These are phyloP conservation scores for Dactylonectria estremocensis DNA, from an alignment of 2,329 filamentous ascomycete genomes.

Conservation along the genomic window DNA sequence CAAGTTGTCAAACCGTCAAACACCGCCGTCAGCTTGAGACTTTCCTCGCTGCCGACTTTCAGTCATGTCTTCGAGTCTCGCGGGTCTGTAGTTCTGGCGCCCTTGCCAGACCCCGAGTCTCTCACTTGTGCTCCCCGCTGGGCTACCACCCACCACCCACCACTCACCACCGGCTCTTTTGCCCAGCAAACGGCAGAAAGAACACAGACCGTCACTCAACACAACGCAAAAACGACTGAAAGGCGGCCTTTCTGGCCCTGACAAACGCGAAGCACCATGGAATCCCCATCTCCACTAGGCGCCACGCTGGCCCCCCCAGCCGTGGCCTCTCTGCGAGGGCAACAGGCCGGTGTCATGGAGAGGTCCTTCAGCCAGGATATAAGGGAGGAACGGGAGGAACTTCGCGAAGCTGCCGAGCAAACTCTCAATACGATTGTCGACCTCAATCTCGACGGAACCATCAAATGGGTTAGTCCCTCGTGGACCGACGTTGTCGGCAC, in stretches of 20 bases:
- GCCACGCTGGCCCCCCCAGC: conserved; percentile 66
- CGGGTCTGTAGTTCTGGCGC: conserved; percentile 64
- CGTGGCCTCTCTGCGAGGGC: conserved; percentile 66
- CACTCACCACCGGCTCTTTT: conserved; percentile 27
- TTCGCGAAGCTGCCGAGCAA: conserved; percentile 96
- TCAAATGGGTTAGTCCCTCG: conserved; percentile 97
- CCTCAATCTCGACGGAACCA: conserved; percentile 88
- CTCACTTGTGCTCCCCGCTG: conserved; percentile 43
- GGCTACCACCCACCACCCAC: conserved; percentile 16
- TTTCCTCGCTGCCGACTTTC: conserved; percentile 48
- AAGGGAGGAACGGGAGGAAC: conserved; percentile 91
- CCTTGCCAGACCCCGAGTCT: conserved; percentile 60
- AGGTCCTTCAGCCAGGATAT: conserved; percentile 88
- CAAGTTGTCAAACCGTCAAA: too few species aligned
- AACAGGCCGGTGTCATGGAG: conserved; percentile 69
- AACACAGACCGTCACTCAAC: conserved; percentile 33
- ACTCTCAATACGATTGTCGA: conserved; percentile 97
- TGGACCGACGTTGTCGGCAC: conserved; percentile 96
- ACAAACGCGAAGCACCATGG: conserved; percentile 53
- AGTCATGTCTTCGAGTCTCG: conserved; percentile 64
- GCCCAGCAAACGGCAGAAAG: conserved; percentile 35
- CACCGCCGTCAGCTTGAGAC: conserved; percentile 44
- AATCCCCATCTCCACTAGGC: conserved; percentile 51
- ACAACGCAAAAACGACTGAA: conserved; percentile 21
- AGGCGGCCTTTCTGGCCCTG: conserved; percentile 7